Evolutionary conservation across 108 stramenopile genomes (phyloP).

Genomic region (Tribonema minus): DNA sequence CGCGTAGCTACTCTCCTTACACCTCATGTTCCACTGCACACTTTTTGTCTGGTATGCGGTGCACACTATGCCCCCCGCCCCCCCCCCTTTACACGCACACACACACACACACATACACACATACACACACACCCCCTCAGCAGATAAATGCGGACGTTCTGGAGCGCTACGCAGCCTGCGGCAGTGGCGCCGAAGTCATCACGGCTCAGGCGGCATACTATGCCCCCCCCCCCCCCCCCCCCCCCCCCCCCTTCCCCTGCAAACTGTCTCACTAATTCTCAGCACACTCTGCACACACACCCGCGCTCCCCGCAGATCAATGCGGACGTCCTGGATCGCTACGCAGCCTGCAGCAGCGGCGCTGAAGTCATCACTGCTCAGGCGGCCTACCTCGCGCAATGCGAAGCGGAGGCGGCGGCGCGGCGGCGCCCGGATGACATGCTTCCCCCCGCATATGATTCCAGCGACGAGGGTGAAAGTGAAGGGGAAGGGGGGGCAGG

Average conservation of each 20-base stretch:
- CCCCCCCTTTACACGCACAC: too few relatives aligned
- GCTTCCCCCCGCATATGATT: slow-evolving; percentile 22
- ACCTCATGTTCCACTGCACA: too few relatives aligned
- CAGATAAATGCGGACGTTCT: slow-evolving; percentile 30
- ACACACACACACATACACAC: too few relatives aligned
- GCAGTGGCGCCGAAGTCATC: slow-evolving; percentile 28
- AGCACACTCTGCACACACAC: background rate
- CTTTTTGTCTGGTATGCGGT: too few relatives aligned
- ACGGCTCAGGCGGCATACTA: slow-evolving; percentile 13
- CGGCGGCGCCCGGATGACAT: slow-evolving; percentile 25
- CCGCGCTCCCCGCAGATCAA: background rate
- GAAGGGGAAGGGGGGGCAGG: background rate
- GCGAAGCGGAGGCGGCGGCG: slow-evolving; percentile 9
- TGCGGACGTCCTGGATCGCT: slow-evolving; percentile 26
- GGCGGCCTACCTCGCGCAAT: slow-evolving; percentile 17
- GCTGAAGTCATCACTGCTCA: slow-evolving; percentile 32
- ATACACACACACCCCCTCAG: too few relatives aligned
- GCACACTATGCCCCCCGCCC: too few relatives aligned
- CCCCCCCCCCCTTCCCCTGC: too few relatives aligned
- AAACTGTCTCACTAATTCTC: background rate
- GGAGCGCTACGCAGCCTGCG: slow-evolving; percentile 31
- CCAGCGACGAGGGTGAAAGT: slow-evolving; percentile 5
- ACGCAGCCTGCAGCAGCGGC: slow-evolving; percentile 34
- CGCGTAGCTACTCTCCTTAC: too few relatives aligned
- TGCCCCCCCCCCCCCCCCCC: too few relatives aligned